These are phyloP conservation scores for Blastomyces silverae DNA, from an alignment of 2,329 filamentous ascomycete genomes.

Conservation along the genomic window DNA sequence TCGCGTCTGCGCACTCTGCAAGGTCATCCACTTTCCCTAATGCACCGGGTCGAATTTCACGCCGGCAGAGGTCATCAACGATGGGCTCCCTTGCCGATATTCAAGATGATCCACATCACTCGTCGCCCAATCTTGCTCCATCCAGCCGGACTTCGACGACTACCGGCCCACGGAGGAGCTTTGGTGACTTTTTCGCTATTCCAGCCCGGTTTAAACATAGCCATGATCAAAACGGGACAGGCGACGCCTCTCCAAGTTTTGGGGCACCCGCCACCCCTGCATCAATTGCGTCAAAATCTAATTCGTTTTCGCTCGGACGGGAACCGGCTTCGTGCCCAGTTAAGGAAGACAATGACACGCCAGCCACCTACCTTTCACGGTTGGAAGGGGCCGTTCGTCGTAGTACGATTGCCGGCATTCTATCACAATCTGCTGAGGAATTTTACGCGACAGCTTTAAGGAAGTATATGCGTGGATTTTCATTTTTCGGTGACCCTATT, in stretches of 20 bases:
- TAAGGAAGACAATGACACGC: conserved; percentile 77
- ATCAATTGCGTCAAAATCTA: conserved; percentile 67
- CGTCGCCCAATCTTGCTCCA: conserved; percentile 54
- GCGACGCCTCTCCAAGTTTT: conserved; percentile 55
- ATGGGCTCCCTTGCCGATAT: conserved; percentile 72
- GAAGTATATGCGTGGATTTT: conserved; percentile 92
- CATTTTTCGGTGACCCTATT: conserved; percentile 93
- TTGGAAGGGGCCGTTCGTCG: conserved; percentile 74
- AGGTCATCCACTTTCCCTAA: conserved; percentile 50
- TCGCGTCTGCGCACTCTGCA: conserved; percentile 59
- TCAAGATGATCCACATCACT: conserved; percentile 63
- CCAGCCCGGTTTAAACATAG: conserved; percentile 70
- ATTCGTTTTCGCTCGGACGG: conserved; percentile 69
- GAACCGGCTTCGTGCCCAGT: conserved; percentile 60
- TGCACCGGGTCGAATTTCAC: conserved; percentile 50
- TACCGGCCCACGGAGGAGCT: conserved; percentile 78
- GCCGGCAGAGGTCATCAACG: conserved; percentile 78
- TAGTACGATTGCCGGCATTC: conserved; percentile 72
- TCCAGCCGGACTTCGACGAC: conserved; percentile 69
- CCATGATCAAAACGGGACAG: conserved; percentile 60
- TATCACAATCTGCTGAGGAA: conserved; percentile 78
- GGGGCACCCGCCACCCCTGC: conserved; percentile 62
- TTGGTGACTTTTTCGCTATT: conserved; percentile 79
- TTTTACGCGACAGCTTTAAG: conserved; percentile 79
- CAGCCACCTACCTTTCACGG: conserved; percentile 78